Base-by-base conservation (phyloP, 805 yeast genomes). In the Wickerhamiella dianesei region DNA sequence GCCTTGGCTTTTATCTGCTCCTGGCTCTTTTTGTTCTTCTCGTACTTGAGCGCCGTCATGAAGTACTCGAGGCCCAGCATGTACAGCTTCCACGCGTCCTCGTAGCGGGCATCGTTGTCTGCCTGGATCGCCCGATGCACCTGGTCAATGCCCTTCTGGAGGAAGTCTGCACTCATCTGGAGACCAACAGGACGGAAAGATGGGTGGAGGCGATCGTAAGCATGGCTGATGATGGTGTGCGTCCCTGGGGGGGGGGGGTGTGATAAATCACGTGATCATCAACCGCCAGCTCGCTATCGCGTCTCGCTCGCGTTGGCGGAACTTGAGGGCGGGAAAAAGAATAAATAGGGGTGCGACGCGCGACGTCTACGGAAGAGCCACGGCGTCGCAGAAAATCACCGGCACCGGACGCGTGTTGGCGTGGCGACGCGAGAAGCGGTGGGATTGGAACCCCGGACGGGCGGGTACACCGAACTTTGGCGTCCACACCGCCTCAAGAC, bases 61-160 rank as follows among this genome's bases (percentile, higher is more conserved):
- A 92, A 71, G 65, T 92, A 92, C 64, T 92, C 97, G 47, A 92
- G 70, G 1, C 96, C 96, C 57, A 83, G 83, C 68, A 84, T 88
- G 65, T 92, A 92, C 41, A 85, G 74, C 50, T 86, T 83, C 64
- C 89, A 89, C 0, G 98, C 97, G 55, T 92, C 97, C 45, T 85
- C 95, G 57, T 88, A 89, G 53, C 80, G 74, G 45, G 89, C 80
- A 20, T 87, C 87, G 16, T 85, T 78, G 62, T 92, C 98, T 4
- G 94, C 86, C 61, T 87, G 96, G 47, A 92, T 87, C 20, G 98
- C 98, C 64, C 81, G 82, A 61, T 87, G 94, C 17, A 92, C 94
- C 35, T 87, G 72, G 52, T 87, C 96, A 20, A 92, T 87, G n/a
- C 96, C 98, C 62, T 92, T 92, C 50, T 82, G 79, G 39, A 92